Percentiles rank a stretch among this genome's conserved stretches.
Evolutionary conservation across 1,284 basidiomycete species (phyloP).

Genomic region (Cystobasidium slooffiae): DNA sequence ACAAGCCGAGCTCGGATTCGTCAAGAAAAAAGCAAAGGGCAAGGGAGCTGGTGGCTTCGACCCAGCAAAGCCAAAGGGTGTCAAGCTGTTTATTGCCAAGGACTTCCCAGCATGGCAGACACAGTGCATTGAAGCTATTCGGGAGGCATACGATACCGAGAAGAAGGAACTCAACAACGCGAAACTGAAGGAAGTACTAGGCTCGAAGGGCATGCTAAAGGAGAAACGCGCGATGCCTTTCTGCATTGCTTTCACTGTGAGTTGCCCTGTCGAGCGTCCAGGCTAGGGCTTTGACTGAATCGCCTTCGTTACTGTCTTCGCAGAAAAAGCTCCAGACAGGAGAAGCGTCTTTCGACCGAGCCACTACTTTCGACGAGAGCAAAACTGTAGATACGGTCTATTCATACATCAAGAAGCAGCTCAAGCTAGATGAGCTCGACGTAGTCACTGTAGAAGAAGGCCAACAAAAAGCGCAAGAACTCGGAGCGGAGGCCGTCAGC

Average conservation of each 20-base stretch:
- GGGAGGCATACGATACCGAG: conserved; percentile 68
- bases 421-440: conserved; percentile 74
- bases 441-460: conserved; percentile 75
- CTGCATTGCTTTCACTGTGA: conserved; percentile 79
- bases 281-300: background rate
- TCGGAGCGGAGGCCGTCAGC: conserved; percentile 62
- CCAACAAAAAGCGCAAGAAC: conserved; percentile 53
- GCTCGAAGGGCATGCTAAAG: conserved; percentile 81
- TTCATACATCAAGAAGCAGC: conserved; percentile 81
- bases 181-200: conserved; percentile 73
- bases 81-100: conserved; percentile 86
- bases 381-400: conserved; percentile 73
- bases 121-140: conserved; percentile 74
- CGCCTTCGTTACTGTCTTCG: conserved; percentile 9
- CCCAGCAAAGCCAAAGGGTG: conserved; percentile 79
- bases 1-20: conserved; percentile 77
- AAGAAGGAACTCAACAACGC: conserved; percentile 79
- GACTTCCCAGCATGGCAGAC: conserved; percentile 95
- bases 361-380: conserved; percentile 82
- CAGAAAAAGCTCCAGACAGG: conserved; percentile 83
- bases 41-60: conserved; percentile 67
- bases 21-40: conserved; percentile 68
- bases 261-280: conserved; percentile 43
- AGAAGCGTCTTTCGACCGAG: conserved; percentile 78
- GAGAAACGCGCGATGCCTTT: conserved; percentile 97